phyloP scores from a whole-genome alignment of 2,329 filamentous ascomycete genomes.

The Fusarium haematococcum region DNA sequence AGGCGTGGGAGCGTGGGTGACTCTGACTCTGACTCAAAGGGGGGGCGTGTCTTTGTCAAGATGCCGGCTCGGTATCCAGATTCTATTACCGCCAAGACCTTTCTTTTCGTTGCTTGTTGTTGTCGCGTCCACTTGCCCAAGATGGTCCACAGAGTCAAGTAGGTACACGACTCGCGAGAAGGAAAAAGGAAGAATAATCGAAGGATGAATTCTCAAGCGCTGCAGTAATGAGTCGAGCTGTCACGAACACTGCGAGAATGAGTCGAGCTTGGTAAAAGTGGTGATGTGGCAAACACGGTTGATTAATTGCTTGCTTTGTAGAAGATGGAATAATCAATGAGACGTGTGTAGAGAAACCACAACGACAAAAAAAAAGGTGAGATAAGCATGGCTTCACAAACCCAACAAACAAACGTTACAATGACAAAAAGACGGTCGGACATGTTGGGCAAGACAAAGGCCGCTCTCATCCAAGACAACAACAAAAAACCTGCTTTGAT shows the following conservation, averaged over 20 bases:
- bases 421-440: constrained; percentile 6
- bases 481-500: constrained; percentile 13
- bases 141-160: background rate
- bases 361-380: constrained; percentile 16
- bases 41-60: constrained; percentile 8
- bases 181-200: background rate
- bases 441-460: constrained; percentile 27
- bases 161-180: background rate
- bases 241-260: constrained; percentile 20
- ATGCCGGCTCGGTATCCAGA: constrained; percentile 23
- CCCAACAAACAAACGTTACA: constrained; percentile 19
- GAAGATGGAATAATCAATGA: background rate
- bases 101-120: constrained; percentile 24
- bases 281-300: background rate
- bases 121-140: constrained; percentile 26
- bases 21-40: background rate
- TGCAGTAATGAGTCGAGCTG: constrained; percentile 1
- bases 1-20: constrained; percentile 1
- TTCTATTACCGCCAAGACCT: constrained; percentile 31
- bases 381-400: constrained; percentile 28
- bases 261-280: constrained; percentile 20
- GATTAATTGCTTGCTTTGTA: constrained; percentile 21
- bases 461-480: constrained; percentile 32
- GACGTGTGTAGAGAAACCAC: background rate
- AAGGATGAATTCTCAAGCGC: background rate